phyloP scores from a whole-genome alignment of 495 filamentous ascomycete genomes.

The Cladorrhinum samala region DNA sequence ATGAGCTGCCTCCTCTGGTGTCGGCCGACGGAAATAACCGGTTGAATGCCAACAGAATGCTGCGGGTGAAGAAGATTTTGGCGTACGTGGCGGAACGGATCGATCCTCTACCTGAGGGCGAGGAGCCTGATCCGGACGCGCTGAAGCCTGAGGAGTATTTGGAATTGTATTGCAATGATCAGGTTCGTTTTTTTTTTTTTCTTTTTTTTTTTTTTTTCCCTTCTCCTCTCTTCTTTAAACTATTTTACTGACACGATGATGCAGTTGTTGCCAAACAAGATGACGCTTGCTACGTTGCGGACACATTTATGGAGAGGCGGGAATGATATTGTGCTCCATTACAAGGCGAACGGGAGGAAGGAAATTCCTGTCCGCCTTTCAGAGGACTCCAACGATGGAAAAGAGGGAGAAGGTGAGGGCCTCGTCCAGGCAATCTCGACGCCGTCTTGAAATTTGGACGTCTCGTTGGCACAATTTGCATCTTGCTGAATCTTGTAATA shows the following conservation, averaged over 20 bases:
- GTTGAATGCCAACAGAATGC: conserved; percentile 94
- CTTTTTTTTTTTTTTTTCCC: conserved; percentile 5
- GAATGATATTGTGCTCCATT: conserved; percentile 82
- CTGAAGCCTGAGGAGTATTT: conserved; percentile 86
- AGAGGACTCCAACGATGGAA: background rate
- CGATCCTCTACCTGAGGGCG: conserved; percentile 50
- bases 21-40: conserved; percentile 70
- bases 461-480: no score
- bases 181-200: conserved; percentile 49
- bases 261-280: conserved; percentile 53
- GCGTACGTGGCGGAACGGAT: conserved; percentile 89
- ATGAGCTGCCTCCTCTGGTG: conserved; percentile 63
- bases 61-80: conserved; percentile 90
- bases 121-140: conserved; percentile 49
- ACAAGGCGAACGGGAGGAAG: conserved; percentile 83
- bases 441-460: background rate
- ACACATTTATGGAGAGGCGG: conserved; percentile 88
- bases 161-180: conserved; percentile 88
- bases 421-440: background rate
- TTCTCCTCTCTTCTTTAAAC: conserved; percentile 11
- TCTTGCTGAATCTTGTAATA: no score
- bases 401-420: conserved; percentile 1
- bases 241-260: conserved; percentile 12
- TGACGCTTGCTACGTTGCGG: conserved; percentile 87
- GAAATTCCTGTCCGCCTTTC: conserved; percentile 35